Conservation (phyloP, 2,329 filamentous ascomycete species). For the Colletotrichum tamarilloi region DNA sequence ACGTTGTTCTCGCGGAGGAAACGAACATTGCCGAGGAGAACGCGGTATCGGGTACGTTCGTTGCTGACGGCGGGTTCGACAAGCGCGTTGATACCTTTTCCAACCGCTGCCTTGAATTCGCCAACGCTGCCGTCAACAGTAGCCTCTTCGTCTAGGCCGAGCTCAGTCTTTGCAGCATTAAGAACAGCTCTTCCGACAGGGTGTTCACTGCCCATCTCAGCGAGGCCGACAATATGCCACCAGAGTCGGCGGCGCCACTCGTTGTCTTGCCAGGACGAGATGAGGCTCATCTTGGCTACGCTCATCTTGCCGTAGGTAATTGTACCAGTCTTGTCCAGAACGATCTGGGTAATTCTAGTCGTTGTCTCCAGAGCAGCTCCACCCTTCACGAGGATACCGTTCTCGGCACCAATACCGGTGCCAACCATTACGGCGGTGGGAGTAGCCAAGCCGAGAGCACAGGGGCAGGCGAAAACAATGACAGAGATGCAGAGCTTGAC, state of each 20-base stretch:
- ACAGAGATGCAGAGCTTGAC: slow-evolving; percentile 98
- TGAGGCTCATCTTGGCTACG: slow-evolving; percentile 78
- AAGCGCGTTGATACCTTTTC: slow-evolving; percentile 83
- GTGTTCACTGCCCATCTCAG: slow-evolving; percentile 95
- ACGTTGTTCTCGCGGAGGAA: slow-evolving; percentile 81
- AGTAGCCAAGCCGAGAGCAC: slow-evolving; percentile 93
- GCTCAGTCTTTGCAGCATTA: slow-evolving; percentile 77
- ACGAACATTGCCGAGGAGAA: slow-evolving; percentile 85
- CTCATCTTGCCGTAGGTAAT: slow-evolving; percentile 96
- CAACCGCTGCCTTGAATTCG: slow-evolving; percentile 85
- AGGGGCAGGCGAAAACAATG: slow-evolving; percentile 97
- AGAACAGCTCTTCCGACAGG: slow-evolving; percentile 93
- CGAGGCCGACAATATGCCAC: slow-evolving; percentile 97
- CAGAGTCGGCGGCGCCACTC: slow-evolving; percentile 80
- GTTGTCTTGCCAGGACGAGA: slow-evolving; percentile 74
- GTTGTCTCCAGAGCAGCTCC: slow-evolving; percentile 91
- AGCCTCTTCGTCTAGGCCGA: slow-evolving; percentile 77
- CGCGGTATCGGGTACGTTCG: slow-evolving; percentile 78
- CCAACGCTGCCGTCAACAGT: slow-evolving; percentile 85
- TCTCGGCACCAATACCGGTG: slow-evolving; percentile 94
- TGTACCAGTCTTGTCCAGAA: slow-evolving; percentile 96
- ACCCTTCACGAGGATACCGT: slow-evolving; percentile 97
- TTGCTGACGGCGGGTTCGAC: slow-evolving; percentile 80
- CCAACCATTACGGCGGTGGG: slow-evolving; percentile 99
- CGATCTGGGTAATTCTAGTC: slow-evolving; percentile 88